A percentile compares a stretch with the other conserved stretches of the same genome.
These are phyloP conservation scores for Trichoderma orchidacearum DNA, from an alignment of 495 filamentous ascomycete genomes.

Conservation along the genomic window DNA sequence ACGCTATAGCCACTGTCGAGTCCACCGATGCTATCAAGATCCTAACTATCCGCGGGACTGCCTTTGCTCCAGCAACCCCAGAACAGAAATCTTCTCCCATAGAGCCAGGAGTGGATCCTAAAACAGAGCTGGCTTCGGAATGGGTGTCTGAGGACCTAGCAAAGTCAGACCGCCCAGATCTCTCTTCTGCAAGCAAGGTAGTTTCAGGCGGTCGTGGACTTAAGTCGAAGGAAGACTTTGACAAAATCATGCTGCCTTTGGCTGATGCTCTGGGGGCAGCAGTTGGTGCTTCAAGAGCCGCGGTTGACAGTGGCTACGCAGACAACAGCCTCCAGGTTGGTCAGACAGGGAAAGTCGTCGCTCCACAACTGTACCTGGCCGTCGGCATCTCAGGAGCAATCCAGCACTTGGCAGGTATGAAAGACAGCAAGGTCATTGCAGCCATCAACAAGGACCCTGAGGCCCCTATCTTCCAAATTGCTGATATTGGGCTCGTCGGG, in stretches of 20 bases:
- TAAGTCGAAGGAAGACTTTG: constrained; percentile 96
- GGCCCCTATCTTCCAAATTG: constrained; percentile 96
- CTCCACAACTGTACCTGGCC: constrained; percentile 87
- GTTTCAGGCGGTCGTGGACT: constrained; percentile 90
- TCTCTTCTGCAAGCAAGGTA: constrained; percentile 73
- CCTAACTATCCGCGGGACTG: constrained; percentile 83
- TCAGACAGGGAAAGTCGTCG: constrained; percentile 96
- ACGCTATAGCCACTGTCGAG: constrained; percentile 94
- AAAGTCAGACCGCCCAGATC: constrained; percentile 88
- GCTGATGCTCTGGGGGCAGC: constrained; percentile 87
- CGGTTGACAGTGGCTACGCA: constrained; percentile 96
- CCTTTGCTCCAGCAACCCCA: constrained; percentile 53
- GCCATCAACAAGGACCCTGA: constrained; percentile 97
- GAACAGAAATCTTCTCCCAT: constrained; percentile 41
- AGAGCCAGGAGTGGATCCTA: constrained; percentile 58
- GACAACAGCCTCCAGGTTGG: constrained; percentile 98
- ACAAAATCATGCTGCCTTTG: constrained; percentile 77
- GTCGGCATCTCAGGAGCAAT: constrained; percentile 95
- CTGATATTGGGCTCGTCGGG: constrained; percentile 87
- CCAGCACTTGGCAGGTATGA: constrained; percentile 98
- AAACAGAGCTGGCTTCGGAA: constrained; percentile 55
- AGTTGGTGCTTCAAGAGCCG: constrained; percentile 85
- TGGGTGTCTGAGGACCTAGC: constrained; percentile 92
- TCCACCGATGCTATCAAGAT: constrained; percentile 76
- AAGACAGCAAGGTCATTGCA: constrained; percentile 99